Conservation (phyloP, 345 rosid species). For the Rhodomyrtus tomentosa region DNA sequence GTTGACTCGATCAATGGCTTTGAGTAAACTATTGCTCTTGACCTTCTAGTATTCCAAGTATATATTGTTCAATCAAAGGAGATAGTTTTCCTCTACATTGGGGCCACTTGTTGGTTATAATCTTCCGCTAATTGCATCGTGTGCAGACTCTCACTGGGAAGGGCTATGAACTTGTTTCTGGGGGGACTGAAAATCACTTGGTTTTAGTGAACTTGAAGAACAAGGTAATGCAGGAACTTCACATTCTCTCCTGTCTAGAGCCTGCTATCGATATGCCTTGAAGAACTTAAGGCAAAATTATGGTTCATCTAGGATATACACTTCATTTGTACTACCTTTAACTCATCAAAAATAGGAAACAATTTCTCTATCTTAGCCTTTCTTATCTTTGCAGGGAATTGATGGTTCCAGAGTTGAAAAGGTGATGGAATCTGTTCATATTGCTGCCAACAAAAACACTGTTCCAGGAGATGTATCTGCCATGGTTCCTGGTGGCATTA, state of each 20-base stretch:
- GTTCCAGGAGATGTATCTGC: constrained; percentile 99
- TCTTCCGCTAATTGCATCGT: neutral
- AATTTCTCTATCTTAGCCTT: neutral
- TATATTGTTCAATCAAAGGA: neutral
- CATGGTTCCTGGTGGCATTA: constrained; percentile 99
- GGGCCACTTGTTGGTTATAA: neutral
- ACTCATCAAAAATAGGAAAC: neutral
- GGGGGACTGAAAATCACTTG: constrained; percentile 96
- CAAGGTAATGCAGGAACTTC: constrained; percentile 38
- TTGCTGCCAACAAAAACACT: constrained; percentile 98
- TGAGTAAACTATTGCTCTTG: neutral
- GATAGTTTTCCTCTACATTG: neutral
- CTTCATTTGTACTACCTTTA: neutral
- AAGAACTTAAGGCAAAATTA: neutral
- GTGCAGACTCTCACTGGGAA: constrained; percentile 46
- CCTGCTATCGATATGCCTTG: neutral
- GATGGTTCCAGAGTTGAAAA: constrained; percentile 98
- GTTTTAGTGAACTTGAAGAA: constrained; percentile 90
- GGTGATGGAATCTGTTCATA: constrained; percentile 95
- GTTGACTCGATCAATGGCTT: neutral
- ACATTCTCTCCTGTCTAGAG: neutral
- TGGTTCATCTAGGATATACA: neutral
- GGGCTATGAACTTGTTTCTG: constrained; percentile 93
- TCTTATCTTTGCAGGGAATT: constrained; percentile 41
- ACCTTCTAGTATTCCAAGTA: neutral